Percentiles rank a stretch among this genome's conserved stretches.
Evolutionary conservation across 805 yeast genomes (phyloP).

Genomic region (Nakazawaea holstii): DNA sequence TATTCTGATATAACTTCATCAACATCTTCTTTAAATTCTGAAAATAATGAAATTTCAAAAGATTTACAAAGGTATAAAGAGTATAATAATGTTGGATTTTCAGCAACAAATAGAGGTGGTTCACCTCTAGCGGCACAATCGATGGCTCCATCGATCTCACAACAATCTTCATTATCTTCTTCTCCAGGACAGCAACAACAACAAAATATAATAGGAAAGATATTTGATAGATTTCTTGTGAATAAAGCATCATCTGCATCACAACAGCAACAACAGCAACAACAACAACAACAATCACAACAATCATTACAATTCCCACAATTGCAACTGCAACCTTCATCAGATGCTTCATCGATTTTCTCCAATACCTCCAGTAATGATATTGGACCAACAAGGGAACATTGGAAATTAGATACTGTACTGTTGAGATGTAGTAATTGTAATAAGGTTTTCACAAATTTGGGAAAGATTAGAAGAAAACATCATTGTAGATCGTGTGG

Average conservation of each 20-base stretch:
- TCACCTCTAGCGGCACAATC: conserved; percentile 1
- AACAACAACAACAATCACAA: neutral
- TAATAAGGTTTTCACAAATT: conserved; percentile 58
- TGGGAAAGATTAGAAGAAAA: conserved; percentile 56
- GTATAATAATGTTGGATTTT: conserved; percentile 17
- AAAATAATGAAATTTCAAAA: conserved; percentile 12
- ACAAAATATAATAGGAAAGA: conserved; percentile 6
- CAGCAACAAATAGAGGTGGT: neutral
- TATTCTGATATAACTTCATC: conserved; percentile 13
- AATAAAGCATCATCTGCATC: neutral
- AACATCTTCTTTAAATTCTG: conserved; percentile 13
- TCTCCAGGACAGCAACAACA: conserved; percentile 17
- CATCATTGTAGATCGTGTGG: conserved; percentile 38
- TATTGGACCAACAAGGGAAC: conserved; percentile 47
- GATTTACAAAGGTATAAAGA: conserved; percentile 18
- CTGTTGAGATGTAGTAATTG: conserved; percentile 67
- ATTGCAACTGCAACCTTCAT: neutral
- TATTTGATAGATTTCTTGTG: neutral
- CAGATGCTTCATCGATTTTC: conserved; percentile 9
- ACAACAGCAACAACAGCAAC: neutral
- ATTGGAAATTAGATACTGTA: conserved; percentile 71
- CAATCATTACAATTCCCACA: neutral
- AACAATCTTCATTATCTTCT: conserved; percentile 9
- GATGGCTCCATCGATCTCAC: conserved; percentile 1
- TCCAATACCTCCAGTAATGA: conserved; percentile 5